Conservation (phyloP, 805 yeast genomes). For the Sugiyamaella mastotermitis region DNA sequence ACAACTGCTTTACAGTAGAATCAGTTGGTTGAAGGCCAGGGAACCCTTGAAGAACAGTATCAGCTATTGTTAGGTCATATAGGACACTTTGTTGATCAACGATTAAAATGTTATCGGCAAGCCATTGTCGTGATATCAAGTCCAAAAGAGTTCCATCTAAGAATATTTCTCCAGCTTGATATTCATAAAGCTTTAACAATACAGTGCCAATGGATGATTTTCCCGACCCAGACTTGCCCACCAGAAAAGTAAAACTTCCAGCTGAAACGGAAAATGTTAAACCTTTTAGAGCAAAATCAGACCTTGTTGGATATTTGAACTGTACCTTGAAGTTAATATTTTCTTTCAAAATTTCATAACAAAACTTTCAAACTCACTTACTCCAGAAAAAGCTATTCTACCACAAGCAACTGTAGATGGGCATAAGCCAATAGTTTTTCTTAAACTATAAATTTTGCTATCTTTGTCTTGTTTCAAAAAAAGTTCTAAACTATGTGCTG, state of each 20-base stretch:
- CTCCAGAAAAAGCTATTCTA: not conserved
- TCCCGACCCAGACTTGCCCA: conserved; percentile 92
- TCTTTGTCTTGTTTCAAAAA: not conserved
- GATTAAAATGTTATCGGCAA: conserved; percentile 57
- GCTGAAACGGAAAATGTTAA: conserved; percentile 43
- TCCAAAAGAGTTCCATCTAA: conserved; percentile 50
- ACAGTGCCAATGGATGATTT: conserved; percentile 75
- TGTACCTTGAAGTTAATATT: conserved; percentile 16
- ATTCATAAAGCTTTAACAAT: conserved; percentile 52
- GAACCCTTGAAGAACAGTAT: conserved; percentile 56
- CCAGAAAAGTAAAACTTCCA: conserved; percentile 50
- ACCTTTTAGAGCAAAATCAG: conserved; percentile 40
- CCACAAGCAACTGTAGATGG: not conserved
- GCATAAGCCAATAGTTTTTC: not conserved
- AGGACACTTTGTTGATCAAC: conserved; percentile 68
- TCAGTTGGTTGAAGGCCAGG: conserved; percentile 24
- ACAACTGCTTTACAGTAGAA: conserved; percentile 37
- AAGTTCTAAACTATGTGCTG: conserved; percentile 39
- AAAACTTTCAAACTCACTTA: not conserved
- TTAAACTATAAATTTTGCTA: not conserved
- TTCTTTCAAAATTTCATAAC: not conserved
- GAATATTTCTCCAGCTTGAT: conserved; percentile 47
- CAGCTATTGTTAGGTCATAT: conserved; percentile 55
- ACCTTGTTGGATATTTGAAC: conserved; percentile 61
- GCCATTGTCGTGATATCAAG: conserved; percentile 42